Percentiles rank a stretch among this genome's conserved stretches.
These are phyloP conservation scores for Colletotrichum camelliae DNA, from an alignment of 2,329 filamentous ascomycete genomes.

Conservation along the genomic window DNA sequence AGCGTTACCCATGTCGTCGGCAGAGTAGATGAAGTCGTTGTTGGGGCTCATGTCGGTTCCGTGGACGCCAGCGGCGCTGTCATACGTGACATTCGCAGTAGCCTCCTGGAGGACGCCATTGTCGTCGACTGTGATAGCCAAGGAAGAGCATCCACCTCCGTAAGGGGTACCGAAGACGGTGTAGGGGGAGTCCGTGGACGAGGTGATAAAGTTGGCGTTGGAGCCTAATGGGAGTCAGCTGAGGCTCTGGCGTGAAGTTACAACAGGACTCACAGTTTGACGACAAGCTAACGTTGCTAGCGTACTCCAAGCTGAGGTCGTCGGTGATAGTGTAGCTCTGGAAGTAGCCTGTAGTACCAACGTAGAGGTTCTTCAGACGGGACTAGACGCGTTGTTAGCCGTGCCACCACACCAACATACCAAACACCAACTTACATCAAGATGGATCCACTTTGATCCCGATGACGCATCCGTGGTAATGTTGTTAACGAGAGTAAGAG, in stretches of 20 bases:
- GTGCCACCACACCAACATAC: rapidly evolving
- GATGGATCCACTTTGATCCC: constrained; percentile 25
- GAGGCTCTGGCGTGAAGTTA: not conserved
- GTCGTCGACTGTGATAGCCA: constrained; percentile 27
- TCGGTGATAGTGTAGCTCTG: constrained; percentile 11
- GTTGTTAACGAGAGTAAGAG: constrained; percentile 27
- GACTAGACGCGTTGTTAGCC: not conserved
- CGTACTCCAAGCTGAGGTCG: constrained; percentile 2
- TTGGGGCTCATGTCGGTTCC: constrained; percentile 25
- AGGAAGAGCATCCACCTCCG: constrained; percentile 23
- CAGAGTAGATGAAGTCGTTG: constrained; percentile 32
- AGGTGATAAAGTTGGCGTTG: constrained; percentile 26
- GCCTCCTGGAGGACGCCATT: constrained; percentile 17
- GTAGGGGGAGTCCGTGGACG: constrained; percentile 20
- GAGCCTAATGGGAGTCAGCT: not conserved
- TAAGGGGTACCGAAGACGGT: constrained; percentile 28
- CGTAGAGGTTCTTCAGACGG: constrained; percentile 7
- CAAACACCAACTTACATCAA: constrained; percentile 12
- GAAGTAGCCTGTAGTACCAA: constrained; percentile 7
- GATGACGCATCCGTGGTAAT: constrained; percentile 22
- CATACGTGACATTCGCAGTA: constrained; percentile 25
- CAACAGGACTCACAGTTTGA: constrained; percentile 15
- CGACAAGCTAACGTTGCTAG: constrained; percentile 4
- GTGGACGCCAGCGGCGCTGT: constrained; percentile 28
- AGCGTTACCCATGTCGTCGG: constrained; percentile 34